Conservation (phyloP, 2,329 filamentous ascomycete genomes). For the Grosmannia serpens region DNA sequence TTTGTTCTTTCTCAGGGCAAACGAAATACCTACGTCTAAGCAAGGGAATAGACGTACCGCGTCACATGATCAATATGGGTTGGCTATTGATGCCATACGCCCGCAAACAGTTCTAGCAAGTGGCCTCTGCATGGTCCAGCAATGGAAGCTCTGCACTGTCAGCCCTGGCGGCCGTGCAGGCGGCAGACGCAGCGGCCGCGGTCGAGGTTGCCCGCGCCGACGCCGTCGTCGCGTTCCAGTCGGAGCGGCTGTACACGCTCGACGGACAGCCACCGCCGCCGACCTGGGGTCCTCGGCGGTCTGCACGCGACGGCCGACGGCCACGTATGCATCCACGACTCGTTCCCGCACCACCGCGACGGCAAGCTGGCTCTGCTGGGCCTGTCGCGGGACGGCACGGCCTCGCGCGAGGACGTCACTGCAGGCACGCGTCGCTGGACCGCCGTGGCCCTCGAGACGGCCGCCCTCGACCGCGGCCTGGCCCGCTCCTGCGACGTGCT, state of each 20-base stretch:
- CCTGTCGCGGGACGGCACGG: conserved; percentile 14
- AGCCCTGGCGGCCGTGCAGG: conserved; percentile 34
- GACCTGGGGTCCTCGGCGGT: conserved; percentile 35
- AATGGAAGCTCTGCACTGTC: conserved; percentile 38
- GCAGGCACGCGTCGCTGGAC: conserved; percentile 27
- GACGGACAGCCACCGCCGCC: conserved; percentile 22
- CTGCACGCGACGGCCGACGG: conserved; percentile 39
- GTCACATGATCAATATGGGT: no score
- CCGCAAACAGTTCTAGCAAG: no score
- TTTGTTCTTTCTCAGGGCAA: no score
- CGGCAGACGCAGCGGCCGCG: conserved; percentile 16
- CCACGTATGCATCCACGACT: conserved; percentile 42
- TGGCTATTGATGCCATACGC: no score
- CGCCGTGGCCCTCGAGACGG: conserved; percentile 34
- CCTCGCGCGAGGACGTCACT: conserved; percentile 26
- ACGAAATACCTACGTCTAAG: no score
- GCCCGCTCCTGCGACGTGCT: conserved; percentile 40
- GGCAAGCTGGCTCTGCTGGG: conserved; percentile 32
- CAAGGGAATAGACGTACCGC: no score
- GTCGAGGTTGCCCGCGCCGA: conserved; percentile 33
- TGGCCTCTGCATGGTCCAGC: no score
- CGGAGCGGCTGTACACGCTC: conserved; percentile 36
- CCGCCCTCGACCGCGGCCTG: conserved; percentile 24
- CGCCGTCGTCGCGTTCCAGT: conserved; percentile 40
- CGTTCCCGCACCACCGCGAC: conserved; percentile 36